Evolutionary conservation across 179 eudicot species (phyloP).

Genomic region (Beta lomatogona): DNA sequence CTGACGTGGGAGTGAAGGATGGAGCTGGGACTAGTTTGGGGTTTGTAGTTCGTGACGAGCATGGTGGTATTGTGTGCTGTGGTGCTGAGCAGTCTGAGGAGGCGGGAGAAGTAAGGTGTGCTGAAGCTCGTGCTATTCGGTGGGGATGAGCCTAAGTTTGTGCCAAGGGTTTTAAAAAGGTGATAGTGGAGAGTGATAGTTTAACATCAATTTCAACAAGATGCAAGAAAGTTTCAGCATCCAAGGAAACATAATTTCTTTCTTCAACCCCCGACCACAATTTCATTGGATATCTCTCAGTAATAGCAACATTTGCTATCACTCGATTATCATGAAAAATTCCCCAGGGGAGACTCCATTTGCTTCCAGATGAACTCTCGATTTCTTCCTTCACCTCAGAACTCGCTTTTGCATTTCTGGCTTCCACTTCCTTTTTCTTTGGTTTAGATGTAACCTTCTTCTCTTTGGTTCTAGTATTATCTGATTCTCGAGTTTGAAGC

Average conservation of each 20-base stretch:
- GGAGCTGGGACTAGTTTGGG: too few species aligned
- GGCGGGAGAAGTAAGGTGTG: too few species aligned
- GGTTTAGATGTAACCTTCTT: slow-evolving; percentile 20
- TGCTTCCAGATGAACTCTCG: slow-evolving; percentile 18
- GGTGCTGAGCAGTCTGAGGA: too few species aligned
- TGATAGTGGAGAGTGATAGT: too few species aligned
- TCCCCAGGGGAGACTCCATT: slow-evolving; percentile 14
- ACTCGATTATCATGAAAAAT: slow-evolving; percentile 30
- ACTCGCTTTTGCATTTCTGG: slow-evolving; percentile 29
- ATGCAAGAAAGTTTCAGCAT: slow-evolving; percentile 11
- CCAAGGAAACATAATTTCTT: neutral
- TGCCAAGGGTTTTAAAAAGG: too few species aligned
- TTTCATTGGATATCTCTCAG: slow-evolving; percentile 35
- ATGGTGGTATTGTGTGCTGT: too few species aligned
- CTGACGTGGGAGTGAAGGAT: too few species aligned
- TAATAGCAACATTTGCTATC: slow-evolving; percentile 23
- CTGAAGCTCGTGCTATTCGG: too few species aligned
- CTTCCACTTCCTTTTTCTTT: too few species aligned
- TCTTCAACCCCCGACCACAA: slow-evolving; percentile 46
- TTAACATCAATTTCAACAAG: neutral
- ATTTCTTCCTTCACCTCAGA: slow-evolving; percentile 34
- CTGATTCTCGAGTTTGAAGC: slow-evolving; percentile 39
- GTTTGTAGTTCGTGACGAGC: too few species aligned
- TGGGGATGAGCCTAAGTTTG: too few species aligned
- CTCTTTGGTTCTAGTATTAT: slow-evolving; percentile 31